Evolutionary conservation across 106 monocot species (phyloP).

Genomic region (Dendrobium catenatum): DNA sequence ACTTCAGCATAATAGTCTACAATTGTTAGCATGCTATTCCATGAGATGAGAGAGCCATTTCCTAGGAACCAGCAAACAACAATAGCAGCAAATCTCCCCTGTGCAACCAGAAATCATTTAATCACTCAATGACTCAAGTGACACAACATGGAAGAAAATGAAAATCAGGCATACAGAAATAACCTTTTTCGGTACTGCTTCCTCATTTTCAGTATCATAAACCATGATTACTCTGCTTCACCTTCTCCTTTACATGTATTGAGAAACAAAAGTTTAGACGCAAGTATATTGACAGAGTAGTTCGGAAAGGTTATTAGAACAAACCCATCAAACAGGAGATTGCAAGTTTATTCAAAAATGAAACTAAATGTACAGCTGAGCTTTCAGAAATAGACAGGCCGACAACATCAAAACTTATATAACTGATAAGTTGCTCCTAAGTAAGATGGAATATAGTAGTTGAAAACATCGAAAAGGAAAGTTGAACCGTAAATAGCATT

Average conservation of each 20-base stretch:
- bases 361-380: background rate
- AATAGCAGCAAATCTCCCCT: constrained; percentile 10
- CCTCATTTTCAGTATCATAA: background rate
- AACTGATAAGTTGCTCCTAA: background rate
- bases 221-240: constrained; percentile 6
- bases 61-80: constrained; percentile 28
- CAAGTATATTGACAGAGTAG: background rate
- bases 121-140: background rate
- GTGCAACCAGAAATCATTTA: background rate
- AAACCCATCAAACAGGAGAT: background rate
- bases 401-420: background rate
- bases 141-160: background rate
- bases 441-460: background rate
- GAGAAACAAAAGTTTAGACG: background rate
- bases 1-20: constrained; percentile 48
- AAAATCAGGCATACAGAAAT: constrained; percentile 3
- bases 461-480: background rate
- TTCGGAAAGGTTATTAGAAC: background rate
- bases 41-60: constrained; percentile 46
- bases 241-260: background rate
- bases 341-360: background rate
- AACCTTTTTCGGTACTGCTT: constrained; percentile 1
- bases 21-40: constrained; percentile 66
- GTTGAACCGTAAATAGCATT: background rate
- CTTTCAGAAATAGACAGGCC: background rate